Base-by-base conservation (phyloP, 2,329 filamentous ascomycete genomes). In the Rutstroemia sydowiana region DNA sequence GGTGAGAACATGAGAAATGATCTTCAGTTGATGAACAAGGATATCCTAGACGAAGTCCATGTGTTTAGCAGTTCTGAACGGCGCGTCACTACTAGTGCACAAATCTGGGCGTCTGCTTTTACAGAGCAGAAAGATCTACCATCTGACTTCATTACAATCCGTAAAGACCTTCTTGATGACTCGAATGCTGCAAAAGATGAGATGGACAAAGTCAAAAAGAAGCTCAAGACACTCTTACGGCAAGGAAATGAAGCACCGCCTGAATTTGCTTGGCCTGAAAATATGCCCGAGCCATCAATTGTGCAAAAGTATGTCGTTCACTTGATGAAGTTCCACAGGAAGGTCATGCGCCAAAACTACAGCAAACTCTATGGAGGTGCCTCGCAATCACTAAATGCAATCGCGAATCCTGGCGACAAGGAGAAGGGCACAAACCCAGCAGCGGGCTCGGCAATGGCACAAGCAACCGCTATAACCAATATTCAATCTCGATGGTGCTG, bases 161-260 rank as follows among this genome's bases (percentile, higher is more conserved):
- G 93, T 48, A 98, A 98, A 67, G 91, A 97, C 69, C 77, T 98
- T 6, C 74, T 98, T 3, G 93, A 98, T 67, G 93, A 98, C 66
- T 97, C 91, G 0, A 98, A 98, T 68, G 93, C 93, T 3, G 93
- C 93, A 53, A 98, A 98, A 68, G 93, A 98, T 67, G 90, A 95
- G 65, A 98, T 96, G 87, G 95, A 98, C 71, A 96, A 95, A 70
- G 93, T 98, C 51, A 98, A 98, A 77, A 98, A 98, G 79, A 96
- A 95, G 81, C 78, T 98, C 26, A 98, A 98, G 72, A 85, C 88
- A 1, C 76, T 98, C 18, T 71, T 98, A 53, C 84, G 93, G 28
- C 88, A 95, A 68, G 93, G 92, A n/a, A 88, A 90, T 56, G 87
- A 93, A 64, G 88, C 92, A 1, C 93, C 93, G 9, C 84, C 92